Conservation (phyloP, 176 grass and related monocot species). For the Pharus latifolius region DNA sequence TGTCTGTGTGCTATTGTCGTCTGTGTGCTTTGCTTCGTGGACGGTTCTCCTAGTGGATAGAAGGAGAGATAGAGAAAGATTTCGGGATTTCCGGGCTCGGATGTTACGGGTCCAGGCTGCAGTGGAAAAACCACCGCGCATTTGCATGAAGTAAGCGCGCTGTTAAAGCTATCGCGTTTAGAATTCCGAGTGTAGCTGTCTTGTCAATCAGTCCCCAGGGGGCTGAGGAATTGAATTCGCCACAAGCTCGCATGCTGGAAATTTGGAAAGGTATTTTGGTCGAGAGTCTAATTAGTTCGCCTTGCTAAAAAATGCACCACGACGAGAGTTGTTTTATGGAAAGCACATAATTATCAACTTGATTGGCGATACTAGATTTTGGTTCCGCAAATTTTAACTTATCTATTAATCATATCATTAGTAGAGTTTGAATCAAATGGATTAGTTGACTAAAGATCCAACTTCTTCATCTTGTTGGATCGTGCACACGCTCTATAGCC, state of each 20-base stretch:
- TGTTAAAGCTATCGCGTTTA: neutral
- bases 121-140: neutral
- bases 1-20: slow-evolving; percentile 7
- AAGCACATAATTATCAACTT: no score
- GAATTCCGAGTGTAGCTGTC: neutral
- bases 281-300: no score
- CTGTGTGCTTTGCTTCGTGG: neutral
- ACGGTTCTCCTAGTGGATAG: slow-evolving; percentile 15
- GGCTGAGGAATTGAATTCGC: neutral
- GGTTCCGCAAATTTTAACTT: no score
- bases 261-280: neutral
- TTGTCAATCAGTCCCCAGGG: neutral
- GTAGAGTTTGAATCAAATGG: no score
- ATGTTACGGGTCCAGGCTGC: neutral
- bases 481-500: no score
- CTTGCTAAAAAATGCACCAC: no score
- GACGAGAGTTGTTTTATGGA: no score
- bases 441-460: no score
- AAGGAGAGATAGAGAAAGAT: neutral
- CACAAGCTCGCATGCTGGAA: no score
- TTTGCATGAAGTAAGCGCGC: neutral
- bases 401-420: no score
- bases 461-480: no score
- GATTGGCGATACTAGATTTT: no score
- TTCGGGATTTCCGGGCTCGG: neutral